Conservation (phyloP, 208 protist species). For the Trypanosoma rangeli region DNA sequence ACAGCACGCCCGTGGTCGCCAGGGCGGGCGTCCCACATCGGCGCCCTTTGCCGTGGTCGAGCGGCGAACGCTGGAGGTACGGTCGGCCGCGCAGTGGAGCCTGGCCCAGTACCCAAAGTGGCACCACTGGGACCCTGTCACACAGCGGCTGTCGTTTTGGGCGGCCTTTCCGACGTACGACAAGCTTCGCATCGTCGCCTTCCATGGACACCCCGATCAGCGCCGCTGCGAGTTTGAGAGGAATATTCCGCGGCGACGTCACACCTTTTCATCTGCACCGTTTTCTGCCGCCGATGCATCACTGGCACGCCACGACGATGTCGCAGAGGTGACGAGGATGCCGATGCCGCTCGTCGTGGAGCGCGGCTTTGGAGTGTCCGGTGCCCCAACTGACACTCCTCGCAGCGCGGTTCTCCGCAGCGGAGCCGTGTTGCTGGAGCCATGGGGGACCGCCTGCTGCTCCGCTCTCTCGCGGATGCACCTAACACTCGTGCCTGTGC, state of each 20-base stretch:
- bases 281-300: neutral
- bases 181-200: constrained; percentile 25
- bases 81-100: constrained; percentile 18
- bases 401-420: neutral
- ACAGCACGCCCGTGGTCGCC: neutral
- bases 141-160: constrained; percentile 24
- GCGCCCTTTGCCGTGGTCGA: neutral
- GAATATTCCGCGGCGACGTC: constrained; percentile 16
- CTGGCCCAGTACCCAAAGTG: constrained; percentile 20
- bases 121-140: constrained; percentile 22
- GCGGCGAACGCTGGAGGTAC: constrained; percentile 3
- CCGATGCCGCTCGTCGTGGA: neutral
- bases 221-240: constrained; percentile 32
- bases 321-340: neutral
- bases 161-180: constrained; percentile 25
- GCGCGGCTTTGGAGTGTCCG: constrained; percentile 10
- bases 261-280: neutral
- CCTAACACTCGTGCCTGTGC: constrained; percentile 12
- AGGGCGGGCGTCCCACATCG: neutral
- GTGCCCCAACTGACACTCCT: neutral
- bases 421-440: constrained; percentile 8
- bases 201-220: constrained; percentile 23
- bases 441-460: constrained; percentile 22
- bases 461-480: constrained; percentile 11
- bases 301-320: neutral